phyloP scores from a whole-genome alignment of 208 protist genomes.

The Acanthamoeba castellanii region DNA sequence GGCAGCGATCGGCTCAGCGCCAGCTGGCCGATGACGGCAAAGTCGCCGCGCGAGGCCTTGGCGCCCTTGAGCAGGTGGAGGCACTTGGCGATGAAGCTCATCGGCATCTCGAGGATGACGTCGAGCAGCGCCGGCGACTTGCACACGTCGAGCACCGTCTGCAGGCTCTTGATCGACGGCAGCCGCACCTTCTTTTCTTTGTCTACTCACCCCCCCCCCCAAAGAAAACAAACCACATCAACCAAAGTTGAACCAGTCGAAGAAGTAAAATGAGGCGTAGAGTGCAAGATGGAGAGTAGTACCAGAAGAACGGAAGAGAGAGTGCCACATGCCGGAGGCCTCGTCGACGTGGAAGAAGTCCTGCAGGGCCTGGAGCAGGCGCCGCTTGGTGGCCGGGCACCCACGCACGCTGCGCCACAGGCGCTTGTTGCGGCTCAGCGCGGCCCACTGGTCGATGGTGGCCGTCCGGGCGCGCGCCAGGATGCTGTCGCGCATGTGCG shows the following conservation, averaged over 20 bases:
- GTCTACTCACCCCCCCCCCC: not conserved
- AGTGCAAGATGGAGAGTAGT: not conserved
- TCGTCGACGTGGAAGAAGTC: conserved; percentile 13
- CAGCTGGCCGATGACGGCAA: not conserved
- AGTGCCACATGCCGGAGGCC: not conserved
- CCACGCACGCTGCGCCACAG: not conserved
- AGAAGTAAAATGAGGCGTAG: no score
- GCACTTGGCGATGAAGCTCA: not conserved
- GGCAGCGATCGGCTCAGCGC: not conserved
- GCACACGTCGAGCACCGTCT: not conserved
- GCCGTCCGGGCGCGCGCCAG: not conserved
- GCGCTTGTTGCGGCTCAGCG: not conserved
- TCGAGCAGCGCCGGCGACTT: not conserved
- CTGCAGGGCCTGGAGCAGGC: not conserved
- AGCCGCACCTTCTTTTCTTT: not conserved
- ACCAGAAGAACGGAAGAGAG: not conserved
- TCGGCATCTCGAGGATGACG: not conserved
- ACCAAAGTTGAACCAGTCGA: no score
- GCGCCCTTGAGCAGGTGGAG: not conserved
- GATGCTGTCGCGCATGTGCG: not conserved
- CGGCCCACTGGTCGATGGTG: not conserved
- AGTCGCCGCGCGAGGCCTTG: not conserved
- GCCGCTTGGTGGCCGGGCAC: not conserved
- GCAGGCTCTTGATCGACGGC: not conserved
- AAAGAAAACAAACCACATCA: no score